Evolutionary conservation across 768 basidiomycete genomes (phyloP), one percentile per base, ranked within the genome.

Genomic region (Peribolospora kevripleyi): DNA sequence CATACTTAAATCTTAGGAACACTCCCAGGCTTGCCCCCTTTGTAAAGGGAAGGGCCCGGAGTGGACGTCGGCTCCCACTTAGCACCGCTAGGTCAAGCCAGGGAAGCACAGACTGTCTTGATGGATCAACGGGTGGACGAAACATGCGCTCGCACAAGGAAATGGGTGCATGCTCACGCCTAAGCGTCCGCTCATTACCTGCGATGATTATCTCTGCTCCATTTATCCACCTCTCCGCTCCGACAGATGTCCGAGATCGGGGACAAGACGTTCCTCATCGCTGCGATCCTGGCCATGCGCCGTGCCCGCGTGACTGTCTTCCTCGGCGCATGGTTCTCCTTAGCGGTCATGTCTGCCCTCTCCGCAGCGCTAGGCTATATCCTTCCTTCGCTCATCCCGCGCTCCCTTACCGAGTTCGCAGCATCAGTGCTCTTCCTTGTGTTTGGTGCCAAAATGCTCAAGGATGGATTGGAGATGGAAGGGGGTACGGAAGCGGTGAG

Each of bases 351-450:
- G 93, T 88, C 85, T 51, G 71, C 90, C 46, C 77, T 97, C 52
- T 88, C 84, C 10, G 87, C 91, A 8, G 81, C 78, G n/a, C 75
- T 97, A 73, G 93, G 93, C 0, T 81, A 86, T 64, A 70, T 97
- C 49, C 76, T 98, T 0, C 82, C 87, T 0, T 76, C 80, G 0
- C 75, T 97, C 43, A 75, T 91, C 46, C 87, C 90, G 7, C 74
- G 63, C 50, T 57, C 68, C 58, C 81, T 75, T 75, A 80, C 82
- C 9, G 81, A 82, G 57, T 61, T 75, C 42, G 73, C 78, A 0
- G 85, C 93, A 0, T 80, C 82, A 0, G 67, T 78, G 2, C 75
- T 98, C 4, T 97, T 97, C 70, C 67, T 95, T 48, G 76, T 84
- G 2, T 98, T 97, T 67, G 93, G 93, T 4, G 70, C 71, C 51